phyloP scores from a whole-genome alignment of 805 yeast genomes.

The Jamesozyma spencerorum region DNA sequence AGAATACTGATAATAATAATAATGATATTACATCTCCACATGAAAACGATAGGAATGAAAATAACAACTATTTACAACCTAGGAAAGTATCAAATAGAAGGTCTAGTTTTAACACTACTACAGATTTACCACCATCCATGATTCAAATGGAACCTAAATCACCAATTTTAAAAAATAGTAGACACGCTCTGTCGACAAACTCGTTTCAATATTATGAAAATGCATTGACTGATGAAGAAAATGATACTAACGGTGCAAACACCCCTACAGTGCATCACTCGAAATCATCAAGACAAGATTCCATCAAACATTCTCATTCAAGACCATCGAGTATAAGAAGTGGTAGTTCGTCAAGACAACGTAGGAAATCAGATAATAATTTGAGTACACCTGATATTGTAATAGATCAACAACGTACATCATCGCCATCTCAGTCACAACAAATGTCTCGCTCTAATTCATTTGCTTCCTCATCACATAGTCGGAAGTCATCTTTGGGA shows the following conservation, averaged over 20 bases:
- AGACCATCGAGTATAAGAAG: slow-evolving; percentile 21
- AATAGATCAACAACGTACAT: not conserved
- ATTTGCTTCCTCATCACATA: slow-evolving; percentile 23
- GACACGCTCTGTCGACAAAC: slow-evolving; percentile 10
- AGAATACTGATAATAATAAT: not conserved
- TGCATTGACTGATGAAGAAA: slow-evolving; percentile 27
- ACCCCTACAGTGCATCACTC: not conserved
- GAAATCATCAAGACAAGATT: slow-evolving; percentile 8
- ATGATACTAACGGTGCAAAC: slow-evolving; percentile 14
- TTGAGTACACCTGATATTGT: slow-evolving; percentile 1
- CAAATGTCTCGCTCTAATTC: slow-evolving; percentile 20
- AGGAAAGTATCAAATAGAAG: slow-evolving; percentile 16
- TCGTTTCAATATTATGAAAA: slow-evolving; percentile 22
- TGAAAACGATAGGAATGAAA: not conserved
- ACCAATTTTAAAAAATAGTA: slow-evolving; percentile 50
- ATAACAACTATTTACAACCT: not conserved
- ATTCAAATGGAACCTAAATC: slow-evolving; percentile 59
- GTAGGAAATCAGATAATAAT: slow-evolving; percentile 17
- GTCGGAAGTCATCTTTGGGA: slow-evolving; percentile 26
- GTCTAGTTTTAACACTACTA: slow-evolving; percentile 27
- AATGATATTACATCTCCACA: slow-evolving; percentile 1
- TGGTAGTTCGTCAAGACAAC: slow-evolving; percentile 15
- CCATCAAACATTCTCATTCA: slow-evolving; percentile 14
- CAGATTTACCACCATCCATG: slow-evolving; percentile 58
- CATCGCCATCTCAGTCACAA: not conserved